These are phyloP conservation scores for Talaromyces funiculosus DNA, from an alignment of 2,329 filamentous ascomycete species.

Conservation along the genomic window DNA sequence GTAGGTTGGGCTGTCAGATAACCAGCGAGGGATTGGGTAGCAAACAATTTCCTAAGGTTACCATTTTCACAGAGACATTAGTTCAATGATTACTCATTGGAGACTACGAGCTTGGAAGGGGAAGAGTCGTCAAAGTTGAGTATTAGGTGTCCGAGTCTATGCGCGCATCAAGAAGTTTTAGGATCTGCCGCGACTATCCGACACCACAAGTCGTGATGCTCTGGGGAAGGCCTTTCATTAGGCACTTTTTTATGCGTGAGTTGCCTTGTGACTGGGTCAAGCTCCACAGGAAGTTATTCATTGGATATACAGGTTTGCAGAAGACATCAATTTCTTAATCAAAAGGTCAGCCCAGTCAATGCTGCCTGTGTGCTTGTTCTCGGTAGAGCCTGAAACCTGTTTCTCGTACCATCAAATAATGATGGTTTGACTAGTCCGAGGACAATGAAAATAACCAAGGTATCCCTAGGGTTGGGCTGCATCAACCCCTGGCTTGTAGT, in stretches of 20 bases:
- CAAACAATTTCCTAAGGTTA: neutral
- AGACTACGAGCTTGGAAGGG: neutral
- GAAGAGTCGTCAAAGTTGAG: constrained; percentile 21
- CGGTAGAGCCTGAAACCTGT: neutral
- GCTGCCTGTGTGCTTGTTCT: neutral
- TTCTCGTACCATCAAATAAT: neutral
- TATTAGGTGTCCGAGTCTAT: constrained; percentile 20
- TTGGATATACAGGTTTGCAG: too few species aligned
- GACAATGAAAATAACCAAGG: neutral
- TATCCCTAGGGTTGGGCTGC: neutral
- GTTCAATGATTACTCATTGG: neutral
- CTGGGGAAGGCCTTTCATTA: constrained; percentile 21
- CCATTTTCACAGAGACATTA: neutral
- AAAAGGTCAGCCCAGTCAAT: neutral
- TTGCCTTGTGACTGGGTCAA: too few species aligned
- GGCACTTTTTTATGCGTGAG: too few species aligned
- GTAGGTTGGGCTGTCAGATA: constrained; percentile 26
- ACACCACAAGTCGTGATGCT: constrained; percentile 32
- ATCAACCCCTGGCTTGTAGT: neutral
- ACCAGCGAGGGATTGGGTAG: constrained; percentile 22
- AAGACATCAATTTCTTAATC: too few species aligned
- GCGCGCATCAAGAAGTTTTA: constrained; percentile 28
- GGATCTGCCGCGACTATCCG: constrained; percentile 27
- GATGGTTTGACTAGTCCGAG: neutral
- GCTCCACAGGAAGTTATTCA: too few species aligned